Evolutionary conservation across 306 rosid species (phyloP).

Genomic region (Prunus dulcis): DNA sequence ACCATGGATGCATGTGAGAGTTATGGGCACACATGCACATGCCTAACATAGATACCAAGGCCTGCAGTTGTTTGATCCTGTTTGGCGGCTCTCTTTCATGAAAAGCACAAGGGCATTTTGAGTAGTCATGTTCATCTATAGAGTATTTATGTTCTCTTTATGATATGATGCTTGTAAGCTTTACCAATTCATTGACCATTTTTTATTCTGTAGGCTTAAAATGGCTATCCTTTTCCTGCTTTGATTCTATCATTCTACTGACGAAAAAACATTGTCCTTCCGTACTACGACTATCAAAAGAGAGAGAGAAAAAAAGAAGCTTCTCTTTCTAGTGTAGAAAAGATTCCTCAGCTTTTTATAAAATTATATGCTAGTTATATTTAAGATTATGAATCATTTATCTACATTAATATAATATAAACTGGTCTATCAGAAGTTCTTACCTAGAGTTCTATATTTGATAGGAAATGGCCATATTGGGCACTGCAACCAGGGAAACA

Average conservation of each 20-base stretch:
- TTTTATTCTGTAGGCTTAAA: no score
- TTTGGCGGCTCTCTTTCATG: not conserved
- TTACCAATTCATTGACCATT: no score
- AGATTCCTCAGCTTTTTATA: not conserved
- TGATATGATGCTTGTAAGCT: no score
- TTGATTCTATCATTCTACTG: no score
- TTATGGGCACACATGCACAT: no score
- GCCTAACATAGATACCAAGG: no score
- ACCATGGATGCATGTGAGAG: no score
- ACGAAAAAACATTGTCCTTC: no score
- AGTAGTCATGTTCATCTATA: no score
- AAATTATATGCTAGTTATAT: not conserved
- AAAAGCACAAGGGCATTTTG: not conserved
- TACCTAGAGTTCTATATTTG: slow-evolving; percentile 8
- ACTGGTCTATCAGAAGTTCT: not conserved
- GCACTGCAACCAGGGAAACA: slow-evolving; percentile 99
- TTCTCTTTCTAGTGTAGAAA: not conserved
- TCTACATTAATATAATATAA: not conserved
- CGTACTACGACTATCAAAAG: not conserved
- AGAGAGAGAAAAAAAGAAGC: not conserved
- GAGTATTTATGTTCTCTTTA: no score
- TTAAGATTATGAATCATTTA: not conserved
- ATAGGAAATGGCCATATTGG: slow-evolving; percentile 82
- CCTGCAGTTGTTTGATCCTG: not conserved
- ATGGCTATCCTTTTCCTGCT: no score